Evolutionary conservation across 768 basidiomycete genomes (phyloP).

Genomic region (Pleurotus platypus): DNA sequence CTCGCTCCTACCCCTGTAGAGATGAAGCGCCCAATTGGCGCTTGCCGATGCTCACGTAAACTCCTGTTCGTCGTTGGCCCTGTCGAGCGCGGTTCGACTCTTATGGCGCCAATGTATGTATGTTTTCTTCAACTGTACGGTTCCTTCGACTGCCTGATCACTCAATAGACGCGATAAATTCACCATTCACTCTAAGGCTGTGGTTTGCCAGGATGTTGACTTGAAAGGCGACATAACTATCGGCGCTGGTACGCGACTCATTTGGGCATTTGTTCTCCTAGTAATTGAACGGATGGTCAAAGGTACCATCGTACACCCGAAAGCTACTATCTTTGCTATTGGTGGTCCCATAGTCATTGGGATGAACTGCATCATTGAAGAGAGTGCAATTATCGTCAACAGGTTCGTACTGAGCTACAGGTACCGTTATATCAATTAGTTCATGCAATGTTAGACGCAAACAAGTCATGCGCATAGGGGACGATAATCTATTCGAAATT

Average conservation of each 20-base stretch:
- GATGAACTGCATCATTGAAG: conserved; percentile 86
- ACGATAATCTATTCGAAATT: conserved; percentile 93
- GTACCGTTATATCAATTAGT: neutral
- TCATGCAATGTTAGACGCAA: conserved; percentile 44
- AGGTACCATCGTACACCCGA: conserved; percentile 91
- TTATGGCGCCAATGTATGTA: no score
- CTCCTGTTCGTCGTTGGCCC: no score
- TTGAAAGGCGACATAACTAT: conserved; percentile 94
- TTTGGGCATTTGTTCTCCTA: neutral
- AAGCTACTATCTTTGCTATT: conserved; percentile 89
- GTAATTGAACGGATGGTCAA: neutral
- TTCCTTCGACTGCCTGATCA: no score
- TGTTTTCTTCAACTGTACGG: no score
- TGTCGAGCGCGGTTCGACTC: no score
- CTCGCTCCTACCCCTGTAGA: no score
- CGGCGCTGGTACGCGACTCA: conserved; percentile 59
- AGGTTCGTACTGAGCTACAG: conserved; percentile 37
- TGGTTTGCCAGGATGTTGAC: conserved; percentile 92
- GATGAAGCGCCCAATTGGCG: no score
- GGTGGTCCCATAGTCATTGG: conserved; percentile 91
- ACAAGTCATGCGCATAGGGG: conserved; percentile 89
- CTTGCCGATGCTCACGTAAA: no score
- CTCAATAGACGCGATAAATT: conserved; percentile 74
- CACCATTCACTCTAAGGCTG: conserved; percentile 85
- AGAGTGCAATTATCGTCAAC: conserved; percentile 87